Evolutionary conservation across 768 basidiomycete genomes (phyloP).

Genomic region (Trichaptum fuscoviolaceum): DNA sequence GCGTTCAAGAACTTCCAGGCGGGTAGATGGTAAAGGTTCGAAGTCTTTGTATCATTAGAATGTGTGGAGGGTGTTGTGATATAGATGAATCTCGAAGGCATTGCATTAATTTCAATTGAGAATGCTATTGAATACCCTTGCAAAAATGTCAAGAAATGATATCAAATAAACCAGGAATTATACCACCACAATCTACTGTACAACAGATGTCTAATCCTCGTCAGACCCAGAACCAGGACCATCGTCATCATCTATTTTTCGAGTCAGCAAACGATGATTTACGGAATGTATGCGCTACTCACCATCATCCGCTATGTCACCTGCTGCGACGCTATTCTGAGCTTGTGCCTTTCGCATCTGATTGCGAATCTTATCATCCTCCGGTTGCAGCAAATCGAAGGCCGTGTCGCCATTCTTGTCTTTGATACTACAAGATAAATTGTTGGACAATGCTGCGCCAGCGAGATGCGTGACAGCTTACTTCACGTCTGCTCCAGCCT

Average conservation of each 20-base stretch:
- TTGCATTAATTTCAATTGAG: not conserved
- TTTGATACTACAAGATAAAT: slow-evolving; percentile 48
- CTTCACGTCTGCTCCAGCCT: slow-evolving; percentile 74
- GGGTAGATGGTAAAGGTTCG: not conserved
- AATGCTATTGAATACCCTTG: not conserved
- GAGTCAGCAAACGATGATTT: slow-evolving; percentile 1
- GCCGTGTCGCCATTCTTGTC: slow-evolving; percentile 62
- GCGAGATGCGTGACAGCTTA: slow-evolving; percentile 26
- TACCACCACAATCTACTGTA: not conserved
- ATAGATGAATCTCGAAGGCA: not conserved
- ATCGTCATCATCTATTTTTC: slow-evolving; percentile 14
- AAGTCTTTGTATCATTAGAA: not conserved
- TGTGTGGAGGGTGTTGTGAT: not conserved
- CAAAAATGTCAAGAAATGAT: not conserved
- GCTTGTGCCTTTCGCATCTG: slow-evolving; percentile 54
- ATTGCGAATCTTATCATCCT: slow-evolving; percentile 44
- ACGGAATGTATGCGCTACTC: slow-evolving; percentile 13
- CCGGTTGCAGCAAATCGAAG: slow-evolving; percentile 47
- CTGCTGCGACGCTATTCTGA: slow-evolving; percentile 41
- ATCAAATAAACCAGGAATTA: not conserved
- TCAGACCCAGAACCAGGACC: slow-evolving; percentile 29
- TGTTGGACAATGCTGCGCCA: not conserved
- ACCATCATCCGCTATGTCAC: slow-evolving; percentile 50
- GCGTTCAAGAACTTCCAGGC: not conserved
- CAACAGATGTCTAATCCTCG: slow-evolving; percentile 20